These are phyloP conservation scores for Fulvia fulva DNA, from an alignment of 2,329 filamentous ascomycete species.

Conservation along the genomic window DNA sequence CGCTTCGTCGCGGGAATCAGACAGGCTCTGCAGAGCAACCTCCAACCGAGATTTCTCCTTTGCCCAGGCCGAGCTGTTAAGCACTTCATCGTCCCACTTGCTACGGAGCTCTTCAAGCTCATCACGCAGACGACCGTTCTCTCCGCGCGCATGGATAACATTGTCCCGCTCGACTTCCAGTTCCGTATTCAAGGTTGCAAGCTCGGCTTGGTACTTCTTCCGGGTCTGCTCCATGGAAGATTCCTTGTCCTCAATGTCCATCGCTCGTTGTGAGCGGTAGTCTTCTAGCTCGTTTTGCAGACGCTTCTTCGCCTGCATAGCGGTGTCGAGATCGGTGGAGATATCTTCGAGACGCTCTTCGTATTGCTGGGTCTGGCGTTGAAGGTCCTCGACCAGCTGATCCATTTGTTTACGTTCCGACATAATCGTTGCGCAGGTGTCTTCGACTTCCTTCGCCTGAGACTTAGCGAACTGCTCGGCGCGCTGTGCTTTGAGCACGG, in stretches of 20 bases:
- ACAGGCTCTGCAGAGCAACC: slow-evolving; percentile 80
- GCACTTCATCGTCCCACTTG: slow-evolving; percentile 97
- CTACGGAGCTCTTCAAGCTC: slow-evolving; percentile 90
- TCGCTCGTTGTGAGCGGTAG: slow-evolving; percentile 89
- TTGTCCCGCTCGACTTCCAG: slow-evolving; percentile 91
- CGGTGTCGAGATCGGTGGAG: slow-evolving; percentile 80
- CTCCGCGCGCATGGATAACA: slow-evolving; percentile 74
- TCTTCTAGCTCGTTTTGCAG: slow-evolving; percentile 97
- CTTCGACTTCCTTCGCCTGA: slow-evolving; percentile 85
- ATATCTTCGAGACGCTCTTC: slow-evolving; percentile 91
- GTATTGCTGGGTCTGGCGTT: slow-evolving; percentile 81
- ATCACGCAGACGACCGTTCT: slow-evolving; percentile 84
- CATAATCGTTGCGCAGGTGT: slow-evolving; percentile 85
- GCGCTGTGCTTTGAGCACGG: slow-evolving; percentile 83
- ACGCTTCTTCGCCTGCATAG: slow-evolving; percentile 83
- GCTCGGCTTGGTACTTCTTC: slow-evolving; percentile 94
- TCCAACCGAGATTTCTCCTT: slow-evolving; percentile 95
- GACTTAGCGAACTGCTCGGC: slow-evolving; percentile 92
- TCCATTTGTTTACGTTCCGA: slow-evolving; percentile 90
- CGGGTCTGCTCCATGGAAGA: slow-evolving; percentile 93
- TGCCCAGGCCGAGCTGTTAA: slow-evolving; percentile 96
- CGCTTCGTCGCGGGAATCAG: slow-evolving; percentile 88
- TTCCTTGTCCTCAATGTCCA: slow-evolving; percentile 96
- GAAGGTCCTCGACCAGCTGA: slow-evolving; percentile 78
- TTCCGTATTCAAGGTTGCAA: slow-evolving; percentile 83